phyloP scores from a whole-genome alignment of 2,329 filamentous ascomycete genomes.

The Davidsoniella australis region DNA sequence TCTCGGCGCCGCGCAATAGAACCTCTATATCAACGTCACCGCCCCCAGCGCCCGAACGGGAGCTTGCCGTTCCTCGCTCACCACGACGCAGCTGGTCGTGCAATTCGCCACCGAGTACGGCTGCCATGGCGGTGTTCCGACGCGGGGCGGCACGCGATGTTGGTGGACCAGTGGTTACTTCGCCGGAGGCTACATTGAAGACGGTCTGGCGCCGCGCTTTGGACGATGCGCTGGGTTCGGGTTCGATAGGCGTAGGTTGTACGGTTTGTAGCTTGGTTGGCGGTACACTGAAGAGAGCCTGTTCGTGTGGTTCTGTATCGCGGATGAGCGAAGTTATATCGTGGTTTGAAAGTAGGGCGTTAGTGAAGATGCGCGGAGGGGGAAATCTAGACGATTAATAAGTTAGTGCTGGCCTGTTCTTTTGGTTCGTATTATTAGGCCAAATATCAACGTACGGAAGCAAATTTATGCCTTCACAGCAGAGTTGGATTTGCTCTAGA shows the following conservation, averaged over 20 bases:
- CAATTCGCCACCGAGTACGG: conserved; percentile 73
- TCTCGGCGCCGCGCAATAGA: conserved; percentile 72
- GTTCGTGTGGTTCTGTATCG: conserved; percentile 87
- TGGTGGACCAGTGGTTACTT: conserved; percentile 40
- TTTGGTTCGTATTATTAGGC: background rate
- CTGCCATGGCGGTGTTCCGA: conserved; percentile 70
- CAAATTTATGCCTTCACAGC: conserved; percentile 58
- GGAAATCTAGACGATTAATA: conserved; percentile 48
- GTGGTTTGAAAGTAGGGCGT: conserved; percentile 69
- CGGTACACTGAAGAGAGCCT: conserved; percentile 84
- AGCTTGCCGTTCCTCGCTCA: conserved; percentile 23
- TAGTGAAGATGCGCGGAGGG: conserved; percentile 85
- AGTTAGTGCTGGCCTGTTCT: conserved; percentile 6
- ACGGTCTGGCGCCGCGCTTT: conserved; percentile 41
- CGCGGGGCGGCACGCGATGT: conserved; percentile 34
- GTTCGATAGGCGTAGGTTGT: conserved; percentile 17
- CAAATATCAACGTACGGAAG: conserved; percentile 41
- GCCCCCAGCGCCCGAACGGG: conserved; percentile 22
- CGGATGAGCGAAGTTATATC: conserved; percentile 92
- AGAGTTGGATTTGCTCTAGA: conserved; percentile 60
- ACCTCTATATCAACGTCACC: conserved; percentile 77
- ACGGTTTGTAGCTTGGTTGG: conserved; percentile 32
- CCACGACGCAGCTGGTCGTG: conserved; percentile 58
- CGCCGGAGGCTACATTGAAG: conserved; percentile 46
- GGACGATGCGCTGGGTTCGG: conserved; percentile 21